Percentiles rank a stretch among this genome's conserved stretches.
These are phyloP conservation scores for Vitis rotundifolia DNA, from an alignment of 164 flowering plant genomes.

Conservation along the genomic window DNA sequence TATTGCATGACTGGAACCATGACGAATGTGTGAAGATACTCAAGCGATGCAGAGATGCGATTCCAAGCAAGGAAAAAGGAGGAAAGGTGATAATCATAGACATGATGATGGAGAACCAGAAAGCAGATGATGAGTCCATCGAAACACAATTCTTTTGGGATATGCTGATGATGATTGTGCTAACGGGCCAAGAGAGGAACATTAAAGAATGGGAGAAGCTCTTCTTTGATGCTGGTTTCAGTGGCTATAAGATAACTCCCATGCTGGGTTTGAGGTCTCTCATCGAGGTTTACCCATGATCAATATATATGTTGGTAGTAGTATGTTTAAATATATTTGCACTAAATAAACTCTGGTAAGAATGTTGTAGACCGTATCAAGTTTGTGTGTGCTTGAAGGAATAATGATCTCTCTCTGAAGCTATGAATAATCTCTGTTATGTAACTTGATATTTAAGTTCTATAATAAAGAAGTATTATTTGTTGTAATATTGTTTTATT, in stretches of 20 bases:
- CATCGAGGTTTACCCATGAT: slow-evolving; percentile 30
- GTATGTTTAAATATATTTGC: too few relatives aligned
- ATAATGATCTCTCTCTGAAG: too few relatives aligned
- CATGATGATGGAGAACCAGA: slow-evolving; percentile 7
- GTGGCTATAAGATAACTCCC: slow-evolving; percentile 18
- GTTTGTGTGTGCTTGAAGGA: too few relatives aligned
- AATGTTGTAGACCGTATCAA: too few relatives aligned
- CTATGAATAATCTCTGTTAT: too few relatives aligned
- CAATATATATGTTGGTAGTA: background rate
- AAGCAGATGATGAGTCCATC: background rate
- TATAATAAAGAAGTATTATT: too few relatives aligned
- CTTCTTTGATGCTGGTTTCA: slow-evolving; percentile 24
- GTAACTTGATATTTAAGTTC: too few relatives aligned
- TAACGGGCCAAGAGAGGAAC: too few relatives aligned
- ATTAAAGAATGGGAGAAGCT: slow-evolving; percentile 25
- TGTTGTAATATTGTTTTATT: too few relatives aligned
- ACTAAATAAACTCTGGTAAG: too few relatives aligned
- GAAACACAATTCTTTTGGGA: slow-evolving; percentile 20
- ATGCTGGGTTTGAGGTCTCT: slow-evolving; percentile 24
- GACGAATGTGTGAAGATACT: slow-evolving; percentile 22
- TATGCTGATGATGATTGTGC: too few relatives aligned
- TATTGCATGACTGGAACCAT: slow-evolving; percentile 25
- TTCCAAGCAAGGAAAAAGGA: background rate
- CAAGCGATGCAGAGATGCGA: slow-evolving; percentile 14
- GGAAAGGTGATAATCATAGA: slow-evolving; percentile 34